Evolutionary conservation across 2,329 filamentous ascomycete species (phyloP), one percentile per base, ranked within the genome.

Genomic region (Ascosphaera aggregata): DNA sequence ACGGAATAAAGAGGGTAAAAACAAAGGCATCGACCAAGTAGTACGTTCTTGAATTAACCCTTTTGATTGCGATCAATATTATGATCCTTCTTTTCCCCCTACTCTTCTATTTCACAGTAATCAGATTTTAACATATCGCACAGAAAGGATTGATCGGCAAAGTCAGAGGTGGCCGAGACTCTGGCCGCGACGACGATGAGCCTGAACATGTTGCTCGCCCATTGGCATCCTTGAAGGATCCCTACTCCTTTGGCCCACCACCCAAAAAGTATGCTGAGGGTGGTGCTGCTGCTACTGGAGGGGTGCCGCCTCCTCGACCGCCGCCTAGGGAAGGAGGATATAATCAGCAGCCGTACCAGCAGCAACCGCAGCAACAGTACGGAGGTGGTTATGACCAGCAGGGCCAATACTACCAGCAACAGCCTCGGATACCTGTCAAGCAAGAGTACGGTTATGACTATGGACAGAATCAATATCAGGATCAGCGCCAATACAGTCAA

Each of bases 161-260:
- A 52, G 52, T 60, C 41, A 54, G 63, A 43, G 51, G 48, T 22
- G 27, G 27, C 9, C n/a, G n/a, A n/a, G n/a, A n/a, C n/a, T n/a
- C n/a, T n/a, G n/a, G n/a, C n/a, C n/a, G n/a, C 9, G 27, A 35
- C 34, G 34, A 35, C 7, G 34, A 35, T 5, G 7, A 16, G 34
- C 7, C 5, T 5, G 56, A 61, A 34, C 65, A 69, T 42, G 52
- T 61, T 34, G 66, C 65, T 2, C 61, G 64, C 5, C 79, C 80
- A 2, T 59, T 84, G 38, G 61, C 68, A 11, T 62, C 67, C 8
- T 64, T 86, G 27, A 70, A 69, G 50, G 80, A 86, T 51, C 80
- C 78, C 2, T 54, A 67, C 2, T 67, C 69, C 17, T 86, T 86
- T 50, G 78, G 69, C 2, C 77, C 80, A 18, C 80, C 80, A n/a